phyloP scores from a whole-genome alignment of 2,329 filamentous ascomycete species.

The Epichloe baconii region DNA sequence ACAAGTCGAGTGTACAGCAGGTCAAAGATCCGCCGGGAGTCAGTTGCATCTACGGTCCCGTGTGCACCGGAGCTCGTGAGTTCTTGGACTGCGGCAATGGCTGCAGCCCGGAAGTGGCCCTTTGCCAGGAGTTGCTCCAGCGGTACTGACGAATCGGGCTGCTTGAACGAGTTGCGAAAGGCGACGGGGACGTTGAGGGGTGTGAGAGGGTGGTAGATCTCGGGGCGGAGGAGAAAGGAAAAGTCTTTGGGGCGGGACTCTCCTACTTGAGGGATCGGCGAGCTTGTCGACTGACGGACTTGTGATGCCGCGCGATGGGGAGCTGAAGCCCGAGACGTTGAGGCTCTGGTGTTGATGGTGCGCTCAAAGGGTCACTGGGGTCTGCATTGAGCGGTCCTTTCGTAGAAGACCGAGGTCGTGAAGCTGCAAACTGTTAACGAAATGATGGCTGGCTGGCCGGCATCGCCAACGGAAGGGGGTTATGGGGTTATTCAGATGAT shows the following conservation, averaged over 20 bases:
- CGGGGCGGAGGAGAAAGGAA: conserved; percentile 63
- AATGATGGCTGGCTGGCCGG: background rate
- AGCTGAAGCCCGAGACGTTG: conserved; percentile 6
- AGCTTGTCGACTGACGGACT: conserved; percentile 9
- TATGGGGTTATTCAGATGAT: background rate
- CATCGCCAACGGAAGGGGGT: background rate
- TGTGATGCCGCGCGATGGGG: conserved; percentile 10
- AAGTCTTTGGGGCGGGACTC: conserved; percentile 49
- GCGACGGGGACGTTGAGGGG: conserved; percentile 45
- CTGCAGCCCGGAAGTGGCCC: conserved; percentile 72
- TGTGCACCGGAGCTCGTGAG: conserved; percentile 37
- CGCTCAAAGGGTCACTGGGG: conserved; percentile 2
- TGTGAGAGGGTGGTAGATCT: conserved; percentile 73
- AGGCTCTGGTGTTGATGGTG: conserved; percentile 6
- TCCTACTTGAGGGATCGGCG: conserved; percentile 18
- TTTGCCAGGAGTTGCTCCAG: conserved; percentile 53
- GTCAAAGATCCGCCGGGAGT: conserved; percentile 56
- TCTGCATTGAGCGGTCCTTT: conserved; percentile 7
- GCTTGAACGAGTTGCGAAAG: conserved; percentile 56
- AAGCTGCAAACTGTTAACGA: conserved; percentile 4
- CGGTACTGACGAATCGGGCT: conserved; percentile 49
- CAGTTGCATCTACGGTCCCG: conserved; percentile 34
- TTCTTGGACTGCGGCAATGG: conserved; percentile 50
- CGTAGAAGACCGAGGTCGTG: conserved; percentile 7
- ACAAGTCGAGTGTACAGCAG: conserved; percentile 72